Percentiles rank a stretch among this genome's conserved stretches.
Evolutionary conservation across 108 stramenopile genomes (phyloP).

Genomic region (Mayamaea pseudoterrestris): DNA sequence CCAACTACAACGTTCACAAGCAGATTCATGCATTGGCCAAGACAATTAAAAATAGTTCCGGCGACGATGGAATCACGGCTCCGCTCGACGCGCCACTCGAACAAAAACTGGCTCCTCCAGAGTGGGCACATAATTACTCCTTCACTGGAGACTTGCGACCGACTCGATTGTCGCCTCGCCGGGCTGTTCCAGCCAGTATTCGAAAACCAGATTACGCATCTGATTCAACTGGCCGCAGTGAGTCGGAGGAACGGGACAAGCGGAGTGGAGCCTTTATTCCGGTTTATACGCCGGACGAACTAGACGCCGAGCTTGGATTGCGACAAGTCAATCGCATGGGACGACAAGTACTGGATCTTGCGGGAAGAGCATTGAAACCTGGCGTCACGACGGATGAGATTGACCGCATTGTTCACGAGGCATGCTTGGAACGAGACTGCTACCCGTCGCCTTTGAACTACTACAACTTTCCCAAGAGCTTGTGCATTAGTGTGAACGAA

Average conservation of each 20-base stretch:
- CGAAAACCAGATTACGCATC: constrained; percentile 74
- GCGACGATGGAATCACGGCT: constrained; percentile 44
- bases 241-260: constrained; percentile 40
- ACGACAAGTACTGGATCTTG: constrained; percentile 91
- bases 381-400: constrained; percentile 98
- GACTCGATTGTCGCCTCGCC: constrained; percentile 46
- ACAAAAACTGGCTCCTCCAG: constrained; percentile 41
- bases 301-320: constrained; percentile 76
- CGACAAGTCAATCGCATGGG: constrained; percentile 88
- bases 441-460: constrained; percentile 98
- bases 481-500: constrained; percentile 97
- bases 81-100: constrained; percentile 32
- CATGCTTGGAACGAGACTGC: constrained; percentile 76
- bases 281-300: constrained; percentile 70
- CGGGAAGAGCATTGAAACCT: constrained; percentile 72
- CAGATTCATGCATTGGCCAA: constrained; percentile 57
- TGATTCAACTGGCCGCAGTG: constrained; percentile 50
- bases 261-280: constrained; percentile 53
- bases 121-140: constrained; percentile 46
- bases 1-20: constrained; percentile 73
- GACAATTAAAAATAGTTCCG: constrained; percentile 37
- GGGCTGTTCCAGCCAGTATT: constrained; percentile 47
- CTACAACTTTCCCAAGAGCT: constrained; percentile 92
- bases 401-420: constrained; percentile 91
- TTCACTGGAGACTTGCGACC: constrained; percentile 70